These are phyloP conservation scores for Naganishia kalamii DNA, from an alignment of 768 basidiomycete genomes.

Conservation along the genomic window DNA sequence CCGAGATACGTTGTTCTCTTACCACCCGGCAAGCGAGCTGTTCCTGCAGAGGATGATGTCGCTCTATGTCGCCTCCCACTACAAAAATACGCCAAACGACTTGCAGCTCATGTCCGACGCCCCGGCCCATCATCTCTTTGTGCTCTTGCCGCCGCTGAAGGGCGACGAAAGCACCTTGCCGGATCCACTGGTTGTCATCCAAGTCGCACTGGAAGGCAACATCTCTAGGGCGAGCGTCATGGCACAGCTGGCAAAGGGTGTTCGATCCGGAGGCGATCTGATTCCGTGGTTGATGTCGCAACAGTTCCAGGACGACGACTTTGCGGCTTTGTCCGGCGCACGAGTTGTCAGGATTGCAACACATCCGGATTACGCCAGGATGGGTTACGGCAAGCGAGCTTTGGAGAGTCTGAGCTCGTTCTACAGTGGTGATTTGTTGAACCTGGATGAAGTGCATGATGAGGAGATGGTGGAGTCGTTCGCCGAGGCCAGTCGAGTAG, in stretches of 20 bases:
- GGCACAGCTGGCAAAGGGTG: conserved; percentile 75
- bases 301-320: conserved; percentile 86
- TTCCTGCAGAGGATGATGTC: conserved; percentile 99
- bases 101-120: conserved; percentile 95
- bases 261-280: conserved; percentile 87
- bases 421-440: conserved; percentile 88
- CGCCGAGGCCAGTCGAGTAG: conserved; percentile 51
- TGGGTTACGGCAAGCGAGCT: conserved; percentile 93
- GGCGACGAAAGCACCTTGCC: conserved; percentile 86
- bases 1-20: conserved; percentile 92
- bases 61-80: conserved; percentile 92
- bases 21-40: conserved; percentile 91
- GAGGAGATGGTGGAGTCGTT: conserved; percentile 55
- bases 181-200: conserved; percentile 89
- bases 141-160: conserved; percentile 83
- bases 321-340: conserved; percentile 83
- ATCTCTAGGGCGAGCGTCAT: conserved; percentile 78
- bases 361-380: conserved; percentile 93
- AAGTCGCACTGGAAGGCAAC: conserved; percentile 91
- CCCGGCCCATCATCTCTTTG: conserved; percentile 93
- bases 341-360: conserved; percentile 87
- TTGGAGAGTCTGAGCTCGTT: conserved; percentile 79
- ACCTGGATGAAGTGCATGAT: conserved; percentile 62
- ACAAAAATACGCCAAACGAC: conserved; percentile 99
- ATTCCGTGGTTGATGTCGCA: conserved; percentile 94